Base-by-base conservation (phyloP, 345 rosid genomes). In the Salix dunnii region DNA sequence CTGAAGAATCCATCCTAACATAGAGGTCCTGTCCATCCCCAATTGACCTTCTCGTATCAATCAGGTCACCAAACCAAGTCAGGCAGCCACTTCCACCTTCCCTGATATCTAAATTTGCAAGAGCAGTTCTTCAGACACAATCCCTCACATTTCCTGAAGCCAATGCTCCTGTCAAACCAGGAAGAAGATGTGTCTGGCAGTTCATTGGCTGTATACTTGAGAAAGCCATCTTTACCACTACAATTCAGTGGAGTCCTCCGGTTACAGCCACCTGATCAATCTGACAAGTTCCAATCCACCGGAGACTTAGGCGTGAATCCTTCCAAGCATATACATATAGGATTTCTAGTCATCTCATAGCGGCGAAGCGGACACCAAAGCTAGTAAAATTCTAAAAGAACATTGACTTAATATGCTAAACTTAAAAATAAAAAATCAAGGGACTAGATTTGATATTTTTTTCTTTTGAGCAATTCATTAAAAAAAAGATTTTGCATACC, bases 21-120 rank as follows among this genome's bases (percentile, higher is more conserved):
- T 43, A 74, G 6, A 74, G 5, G 9, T 74, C 70, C 20, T 74
- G 76, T 7, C 60, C 76, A 1, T 38, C 46, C 11, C 30, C 76
- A 42, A 30, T 18, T 7, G 17, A 43, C 9, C 2, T 35, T 61
- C 68, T 74, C 25, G 63, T 27, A 12, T 74, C 76, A 62, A 63
- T 17, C 42, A 74, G 46, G 16, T 74, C 61, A 18, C 42, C 14
- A 36, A 40, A 43, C 76, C 76, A 74, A 28, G 42, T 25, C 42
- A 74, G 28, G 60, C 76, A 74, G 2, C 68, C 58, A 38, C 68
- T 61, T 40, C 68, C 76, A 1, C 68, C 14, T 4, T 30, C 74
- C 49, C 46, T 71, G 12, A 71, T 18, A 51, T 71, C 74, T 8
- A 51, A 23, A 71, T 71, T 51, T 51, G 27, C 74, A 71, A 35